These are phyloP conservation scores for Syncephalastrum contaminatum DNA, from an alignment of 371 early-diverging fungal species.

Conservation along the genomic window DNA sequence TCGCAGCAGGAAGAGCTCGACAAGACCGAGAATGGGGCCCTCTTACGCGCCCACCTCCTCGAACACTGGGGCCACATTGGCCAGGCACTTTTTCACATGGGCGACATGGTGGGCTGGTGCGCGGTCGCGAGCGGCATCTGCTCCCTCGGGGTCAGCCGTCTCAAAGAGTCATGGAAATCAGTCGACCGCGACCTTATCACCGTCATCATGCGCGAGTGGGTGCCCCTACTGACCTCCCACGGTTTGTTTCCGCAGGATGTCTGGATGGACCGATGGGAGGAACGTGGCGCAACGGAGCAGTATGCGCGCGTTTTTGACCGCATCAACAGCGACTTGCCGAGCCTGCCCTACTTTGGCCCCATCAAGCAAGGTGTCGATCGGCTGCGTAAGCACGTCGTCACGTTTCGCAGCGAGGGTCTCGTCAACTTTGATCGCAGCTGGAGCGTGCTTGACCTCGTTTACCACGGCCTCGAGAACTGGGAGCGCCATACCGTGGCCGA, in stretches of 20 bases:
- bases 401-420: slow-evolving; percentile 6
- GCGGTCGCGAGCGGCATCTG: slow-evolving; percentile 76
- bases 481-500: not conserved
- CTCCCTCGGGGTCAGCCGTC: slow-evolving; percentile 67
- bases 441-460: slow-evolving; percentile 37
- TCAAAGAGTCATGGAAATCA: slow-evolving; percentile 76
- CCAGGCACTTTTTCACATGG: slow-evolving; percentile 46
- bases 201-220: slow-evolving; percentile 59
- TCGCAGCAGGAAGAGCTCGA: slow-evolving; percentile 43
- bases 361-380: slow-evolving; percentile 40
- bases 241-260: slow-evolving; percentile 45
- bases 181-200: slow-evolving; percentile 52
- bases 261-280: slow-evolving; percentile 32
- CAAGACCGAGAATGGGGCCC: slow-evolving; percentile 7
- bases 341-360: slow-evolving; percentile 44
- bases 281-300: slow-evolving; percentile 1
- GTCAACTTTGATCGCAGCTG: slow-evolving; percentile 47
- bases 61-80: slow-evolving; percentile 79
- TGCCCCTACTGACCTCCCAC: slow-evolving; percentile 49
- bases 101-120: slow-evolving; percentile 75
- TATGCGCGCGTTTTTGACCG: slow-evolving; percentile 13
- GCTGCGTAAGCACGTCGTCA: slow-evolving; percentile 23
- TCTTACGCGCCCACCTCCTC: slow-evolving; percentile 56
- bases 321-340: not conserved
- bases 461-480: slow-evolving; percentile 26